Evolutionary conservation across 176 grass and related monocot genomes (phyloP).

Genomic region (Pharus latifolius): DNA sequence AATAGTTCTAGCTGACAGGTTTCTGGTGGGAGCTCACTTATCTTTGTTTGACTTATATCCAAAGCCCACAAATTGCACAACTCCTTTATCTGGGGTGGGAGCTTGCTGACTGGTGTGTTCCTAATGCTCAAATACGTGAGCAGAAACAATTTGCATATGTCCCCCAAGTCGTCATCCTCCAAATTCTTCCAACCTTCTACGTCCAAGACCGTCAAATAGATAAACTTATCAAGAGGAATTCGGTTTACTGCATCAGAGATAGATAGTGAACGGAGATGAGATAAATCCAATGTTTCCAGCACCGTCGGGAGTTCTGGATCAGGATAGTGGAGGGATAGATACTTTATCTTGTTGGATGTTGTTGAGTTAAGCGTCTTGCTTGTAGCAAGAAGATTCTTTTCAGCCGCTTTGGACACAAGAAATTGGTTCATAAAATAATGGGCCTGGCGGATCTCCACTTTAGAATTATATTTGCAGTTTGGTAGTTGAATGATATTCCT

Average conservation of each 20-base stretch:
- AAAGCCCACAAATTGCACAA: background rate
- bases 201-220: background rate
- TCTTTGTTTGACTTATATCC: background rate
- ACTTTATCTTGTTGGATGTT: background rate
- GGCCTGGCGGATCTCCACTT: background rate
- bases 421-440: background rate
- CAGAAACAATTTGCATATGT: background rate
- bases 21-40: background rate
- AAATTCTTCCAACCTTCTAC: constrained; percentile 2
- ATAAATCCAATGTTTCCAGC: background rate
- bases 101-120: background rate
- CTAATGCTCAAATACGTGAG: background rate
- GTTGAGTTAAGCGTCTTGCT: background rate
- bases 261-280: background rate
- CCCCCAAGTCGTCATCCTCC: background rate
- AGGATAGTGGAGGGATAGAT: background rate
- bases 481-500: background rate
- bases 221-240: background rate
- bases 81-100: background rate
- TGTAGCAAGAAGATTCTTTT: background rate
- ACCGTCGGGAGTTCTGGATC: background rate
- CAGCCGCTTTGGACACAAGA: background rate
- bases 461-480: background rate
- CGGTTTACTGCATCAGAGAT: background rate
- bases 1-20: accelerated